These are phyloP conservation scores for Calocera cornea DNA, from an alignment of 768 basidiomycete genomes.

Conservation along the genomic window DNA sequence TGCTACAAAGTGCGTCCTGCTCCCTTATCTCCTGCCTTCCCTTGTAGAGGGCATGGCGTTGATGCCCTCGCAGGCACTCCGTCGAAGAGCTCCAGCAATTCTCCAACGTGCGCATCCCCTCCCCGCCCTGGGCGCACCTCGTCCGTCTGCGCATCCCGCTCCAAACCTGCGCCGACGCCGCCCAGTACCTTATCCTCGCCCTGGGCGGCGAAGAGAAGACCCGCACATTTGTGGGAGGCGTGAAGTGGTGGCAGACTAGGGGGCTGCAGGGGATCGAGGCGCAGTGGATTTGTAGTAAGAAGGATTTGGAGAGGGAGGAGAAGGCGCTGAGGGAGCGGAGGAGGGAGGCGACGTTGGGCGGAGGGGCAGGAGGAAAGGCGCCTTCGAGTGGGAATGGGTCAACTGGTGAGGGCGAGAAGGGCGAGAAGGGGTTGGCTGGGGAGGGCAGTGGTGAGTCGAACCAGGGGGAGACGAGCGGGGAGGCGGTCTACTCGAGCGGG, in stretches of 20 bases:
- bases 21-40: not conserved
- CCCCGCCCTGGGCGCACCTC: conserved; percentile 72
- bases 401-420: conserved; percentile 7
- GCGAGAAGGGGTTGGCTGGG: not conserved
- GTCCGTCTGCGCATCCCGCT: conserved; percentile 60
- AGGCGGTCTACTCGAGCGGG: conserved; percentile 39
- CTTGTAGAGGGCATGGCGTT: conserved; percentile 14
- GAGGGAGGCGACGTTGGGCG: conserved; percentile 26
- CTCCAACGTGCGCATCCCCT: conserved; percentile 61
- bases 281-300: conserved; percentile 78
- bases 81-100: conserved; percentile 76
- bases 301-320: conserved; percentile 64
- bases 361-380: conserved; percentile 10
- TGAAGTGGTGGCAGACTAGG: conserved; percentile 97
- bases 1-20: conserved; percentile 43
- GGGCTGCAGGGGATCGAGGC: conserved; percentile 65
- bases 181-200: conserved; percentile 54
- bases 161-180: conserved; percentile 61
- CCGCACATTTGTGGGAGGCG: conserved; percentile 64
- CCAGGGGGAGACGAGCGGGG: conserved; percentile 12
- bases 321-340: conserved; percentile 23
- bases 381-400: conserved; percentile 15
- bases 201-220: conserved; percentile 67
- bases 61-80: conserved; percentile 46
- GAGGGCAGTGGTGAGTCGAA: conserved; percentile 11